These are phyloP conservation scores for Rubia balearica DNA, from an alignment of 305 asterid species.

Conservation along the genomic window DNA sequence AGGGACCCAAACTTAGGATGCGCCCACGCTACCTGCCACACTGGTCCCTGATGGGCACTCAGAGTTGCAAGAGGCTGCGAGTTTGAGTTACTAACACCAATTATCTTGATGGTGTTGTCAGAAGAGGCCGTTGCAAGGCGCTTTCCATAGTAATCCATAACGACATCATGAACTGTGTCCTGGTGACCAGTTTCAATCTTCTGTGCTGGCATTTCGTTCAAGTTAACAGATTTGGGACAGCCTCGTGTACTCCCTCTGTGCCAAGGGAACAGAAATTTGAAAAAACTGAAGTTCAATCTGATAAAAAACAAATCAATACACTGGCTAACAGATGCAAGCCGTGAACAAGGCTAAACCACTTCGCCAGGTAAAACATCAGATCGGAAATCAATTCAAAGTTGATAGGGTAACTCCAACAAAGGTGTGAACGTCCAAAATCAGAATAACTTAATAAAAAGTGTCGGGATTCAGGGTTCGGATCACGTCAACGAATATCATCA, in stretches of 20 bases:
- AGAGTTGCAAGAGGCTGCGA: constrained; percentile 67
- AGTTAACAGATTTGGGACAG: constrained; percentile 11
- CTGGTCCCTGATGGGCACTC: constrained; percentile 67
- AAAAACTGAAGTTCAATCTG: not conserved
- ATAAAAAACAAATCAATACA: not conserved
- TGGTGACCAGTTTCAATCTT: constrained; percentile 73
- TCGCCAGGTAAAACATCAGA: not conserved
- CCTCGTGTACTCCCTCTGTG: constrained; percentile 3
- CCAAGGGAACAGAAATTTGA: not conserved
- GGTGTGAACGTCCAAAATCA: not conserved
- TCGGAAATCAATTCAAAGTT: not conserved
- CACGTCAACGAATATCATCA: not conserved
- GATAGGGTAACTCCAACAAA: not conserved
- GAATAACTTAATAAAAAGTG: not conserved
- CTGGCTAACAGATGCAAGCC: not conserved
- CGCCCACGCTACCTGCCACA: constrained; percentile 81
- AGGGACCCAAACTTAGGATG: constrained; percentile 73
- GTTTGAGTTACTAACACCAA: constrained; percentile 45
- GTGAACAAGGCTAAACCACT: not conserved
- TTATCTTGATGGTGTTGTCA: constrained; percentile 56
- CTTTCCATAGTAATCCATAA: constrained; percentile 72
- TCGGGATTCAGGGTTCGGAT: no score
- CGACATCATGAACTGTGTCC: constrained; percentile 58
- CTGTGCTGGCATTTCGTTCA: constrained; percentile 52
- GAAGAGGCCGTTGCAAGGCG: constrained; percentile 79